Conservation (phyloP, 2,329 filamentous ascomycete genomes). For the Pseudocercospora ulei region DNA sequence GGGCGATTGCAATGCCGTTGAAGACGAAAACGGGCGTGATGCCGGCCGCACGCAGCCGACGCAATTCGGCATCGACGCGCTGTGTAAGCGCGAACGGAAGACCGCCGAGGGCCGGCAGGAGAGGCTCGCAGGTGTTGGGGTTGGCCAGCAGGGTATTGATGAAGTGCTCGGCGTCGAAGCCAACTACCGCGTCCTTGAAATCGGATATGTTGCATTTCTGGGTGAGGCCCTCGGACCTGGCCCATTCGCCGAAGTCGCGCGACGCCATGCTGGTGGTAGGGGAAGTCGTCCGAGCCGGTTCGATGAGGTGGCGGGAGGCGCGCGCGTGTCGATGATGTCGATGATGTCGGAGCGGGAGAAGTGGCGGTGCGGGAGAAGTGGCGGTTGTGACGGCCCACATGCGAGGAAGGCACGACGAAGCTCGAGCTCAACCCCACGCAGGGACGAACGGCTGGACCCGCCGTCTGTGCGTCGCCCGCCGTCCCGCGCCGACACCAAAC, state of each 20-base stretch:
- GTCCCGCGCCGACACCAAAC: no score
- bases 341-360: neutral
- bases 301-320: neutral
- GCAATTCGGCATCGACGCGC: conserved; percentile 65
- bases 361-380: no score
- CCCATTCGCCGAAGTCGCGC: conserved; percentile 22
- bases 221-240: conserved; percentile 13
- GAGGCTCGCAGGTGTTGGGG: conserved; percentile 65
- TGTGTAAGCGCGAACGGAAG: conserved; percentile 66
- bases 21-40: conserved; percentile 85
- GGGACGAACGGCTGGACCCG: no score
- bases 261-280: conserved; percentile 9
- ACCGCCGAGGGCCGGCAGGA: conserved; percentile 81
- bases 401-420: no score
- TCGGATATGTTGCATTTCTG: conserved; percentile 12
- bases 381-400: no score
- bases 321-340: neutral
- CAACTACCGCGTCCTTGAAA: conserved; percentile 33
- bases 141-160: conserved; percentile 67
- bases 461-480: no score
- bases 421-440: no score
- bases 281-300: no score
- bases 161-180: conserved; percentile 63
- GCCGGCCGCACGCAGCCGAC: conserved; percentile 54
- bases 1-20: conserved; percentile 59